These are phyloP conservation scores for Stagonosporopsis chrysanthemi DNA, from an alignment of 2,329 filamentous ascomycete genomes.

Conservation along the genomic window DNA sequence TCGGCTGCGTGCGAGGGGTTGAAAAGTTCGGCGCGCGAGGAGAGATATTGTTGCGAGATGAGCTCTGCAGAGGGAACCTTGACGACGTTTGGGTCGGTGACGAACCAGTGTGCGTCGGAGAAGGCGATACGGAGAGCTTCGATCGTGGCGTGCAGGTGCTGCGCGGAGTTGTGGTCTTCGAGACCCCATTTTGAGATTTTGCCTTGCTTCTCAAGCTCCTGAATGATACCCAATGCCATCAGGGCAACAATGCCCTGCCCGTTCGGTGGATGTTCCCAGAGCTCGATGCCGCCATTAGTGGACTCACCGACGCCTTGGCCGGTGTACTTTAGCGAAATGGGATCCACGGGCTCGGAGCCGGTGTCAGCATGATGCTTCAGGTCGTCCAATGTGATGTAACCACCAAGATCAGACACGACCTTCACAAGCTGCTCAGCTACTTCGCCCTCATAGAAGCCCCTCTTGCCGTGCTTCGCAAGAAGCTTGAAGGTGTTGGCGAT, in stretches of 20 bases:
- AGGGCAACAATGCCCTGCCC: slow-evolving; percentile 94
- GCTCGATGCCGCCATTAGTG: slow-evolving; percentile 69
- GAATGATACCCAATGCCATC: slow-evolving; percentile 91
- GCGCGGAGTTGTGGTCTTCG: slow-evolving; percentile 79
- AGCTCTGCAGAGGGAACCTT: slow-evolving; percentile 75
- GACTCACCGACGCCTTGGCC: slow-evolving; percentile 66
- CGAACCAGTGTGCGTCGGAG: slow-evolving; percentile 87
- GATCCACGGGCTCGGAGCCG: slow-evolving; percentile 80
- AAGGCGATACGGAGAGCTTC: slow-evolving; percentile 90
- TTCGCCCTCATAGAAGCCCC: slow-evolving; percentile 87
- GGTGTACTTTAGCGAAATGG: slow-evolving; percentile 81
- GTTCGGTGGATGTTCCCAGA: slow-evolving; percentile 98
- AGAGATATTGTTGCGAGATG: slow-evolving; percentile 76
- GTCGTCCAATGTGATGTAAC: slow-evolving; percentile 80
- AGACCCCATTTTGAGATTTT: slow-evolving; percentile 75
- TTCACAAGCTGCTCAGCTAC: slow-evolving; percentile 83
- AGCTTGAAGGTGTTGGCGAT: slow-evolving; percentile 82
- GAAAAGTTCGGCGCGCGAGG: slow-evolving; percentile 71
- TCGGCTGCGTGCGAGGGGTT: slow-evolving; percentile 60
- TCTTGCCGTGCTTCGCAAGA: slow-evolving; percentile 81
- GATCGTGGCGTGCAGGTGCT: slow-evolving; percentile 80
- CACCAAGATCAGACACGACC: slow-evolving; percentile 77
- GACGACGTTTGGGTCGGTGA: slow-evolving; percentile 79
- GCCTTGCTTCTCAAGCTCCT: slow-evolving; percentile 79
- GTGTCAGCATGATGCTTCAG: slow-evolving; percentile 75